phyloP scores from a whole-genome alignment of 164 flowering plant species.

The Stephania japonica region DNA sequence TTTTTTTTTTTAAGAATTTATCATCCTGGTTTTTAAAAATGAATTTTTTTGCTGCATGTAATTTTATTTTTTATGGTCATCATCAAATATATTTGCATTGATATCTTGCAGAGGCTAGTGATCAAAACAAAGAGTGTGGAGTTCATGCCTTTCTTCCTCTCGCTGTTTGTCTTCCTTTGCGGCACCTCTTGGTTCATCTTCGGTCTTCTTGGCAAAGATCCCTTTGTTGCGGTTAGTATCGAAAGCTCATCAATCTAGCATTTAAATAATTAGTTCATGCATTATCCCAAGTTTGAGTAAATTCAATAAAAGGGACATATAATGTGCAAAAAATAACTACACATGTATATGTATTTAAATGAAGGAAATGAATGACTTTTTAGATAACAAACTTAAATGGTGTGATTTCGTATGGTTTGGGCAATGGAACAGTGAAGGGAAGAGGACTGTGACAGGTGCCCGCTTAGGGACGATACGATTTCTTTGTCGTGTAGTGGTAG shows the following conservation, averaged over 20 bases:
- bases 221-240: slow-evolving; percentile 38
- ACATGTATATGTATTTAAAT: too few species aligned
- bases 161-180: slow-evolving; percentile 40
- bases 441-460: neutral
- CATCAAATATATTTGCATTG: too few species aligned
- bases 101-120: slow-evolving; percentile 39
- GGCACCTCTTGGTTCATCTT: slow-evolving; percentile 48
- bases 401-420: neutral
- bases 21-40: too few species aligned
- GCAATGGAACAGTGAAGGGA: neutral
- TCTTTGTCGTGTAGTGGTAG: neutral
- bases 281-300: too few species aligned
- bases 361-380: too few species aligned
- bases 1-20: too few species aligned
- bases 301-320: too few species aligned
- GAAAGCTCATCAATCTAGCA: neutral
- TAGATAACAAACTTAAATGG: too few species aligned
- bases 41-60: too few species aligned
- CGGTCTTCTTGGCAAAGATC: slow-evolving; percentile 48
- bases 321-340: too few species aligned
- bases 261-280: too few species aligned
- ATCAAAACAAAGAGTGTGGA: slow-evolving; percentile 52
- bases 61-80: too few species aligned
- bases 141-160: slow-evolving; percentile 58
- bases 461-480: neutral